Base-by-base conservation (phyloP, 805 yeast species). In the Lipomyces mesembrius region DNA sequence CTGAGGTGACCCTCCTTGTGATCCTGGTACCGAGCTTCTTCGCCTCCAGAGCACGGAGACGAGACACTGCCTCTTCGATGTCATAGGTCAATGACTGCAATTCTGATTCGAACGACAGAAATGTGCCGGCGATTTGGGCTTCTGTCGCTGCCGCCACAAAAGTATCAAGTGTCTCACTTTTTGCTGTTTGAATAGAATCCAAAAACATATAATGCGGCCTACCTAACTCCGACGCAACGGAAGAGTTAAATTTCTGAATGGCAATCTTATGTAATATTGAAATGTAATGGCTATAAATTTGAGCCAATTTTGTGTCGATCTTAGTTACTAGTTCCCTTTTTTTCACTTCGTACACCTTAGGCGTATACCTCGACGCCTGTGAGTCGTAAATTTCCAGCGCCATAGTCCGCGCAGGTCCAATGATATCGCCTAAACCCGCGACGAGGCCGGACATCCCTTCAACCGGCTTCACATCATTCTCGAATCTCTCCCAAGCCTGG, bases 301-400 rank as follows among this genome's bases (percentile, higher is more conserved):
- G 81, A 49, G 75, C 72, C 32, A 88, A 76, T 65, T 80, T 81
- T 58, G 74, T 71, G 71, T 86, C 84, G 56, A 92, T 79, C 63
- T 83, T 84, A 9, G 77, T 77, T 2, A 74, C 66, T 61, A 95
- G 81, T 14, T 79, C 81, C 0, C 68, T 72, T 64, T 89, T 83
- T 75, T 89, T 89, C 62, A 87, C 88, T 54, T 81, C 74, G 76
- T 90, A 95, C 1, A 93, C 96, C 1, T 83, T 66, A 51, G 80
- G 77, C 61, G 86, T 83, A 75, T 95, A 95, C 64, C 92, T 86
- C 1, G 95, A 83, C 1, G 98, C 99, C 65, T 83, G 82, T 3
- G 80, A 73, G 74, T 92, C 96, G 77, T 86, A 94, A 12, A 78
- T 75, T 0, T 77, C 79, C 14, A 92, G 73, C 1, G 87, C 83